Conservation (phyloP, 1,139 yeast genomes). For the Yamadazyma songkhlaensis region DNA sequence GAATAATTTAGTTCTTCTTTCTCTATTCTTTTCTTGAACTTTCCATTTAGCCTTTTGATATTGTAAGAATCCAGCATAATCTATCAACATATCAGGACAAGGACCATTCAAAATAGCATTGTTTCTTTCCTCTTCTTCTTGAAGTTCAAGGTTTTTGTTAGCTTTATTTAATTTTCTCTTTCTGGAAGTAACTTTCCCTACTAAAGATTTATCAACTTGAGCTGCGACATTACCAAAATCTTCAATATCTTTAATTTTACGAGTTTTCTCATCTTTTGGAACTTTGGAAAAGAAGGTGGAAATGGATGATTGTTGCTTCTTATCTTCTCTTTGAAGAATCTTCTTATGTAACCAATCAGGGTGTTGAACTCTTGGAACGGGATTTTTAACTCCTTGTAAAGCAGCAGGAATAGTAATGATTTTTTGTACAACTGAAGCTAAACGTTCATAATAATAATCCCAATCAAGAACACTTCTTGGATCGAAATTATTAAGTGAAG, state of each 20-base stretch:
- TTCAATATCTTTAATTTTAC: constrained; percentile 64
- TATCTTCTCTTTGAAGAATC: constrained; percentile 59
- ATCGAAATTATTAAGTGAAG: constrained; percentile 76
- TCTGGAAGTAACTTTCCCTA: constrained; percentile 52
- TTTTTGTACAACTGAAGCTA: constrained; percentile 91
- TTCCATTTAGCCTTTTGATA: constrained; percentile 89
- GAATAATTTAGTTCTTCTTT: constrained; percentile 71
- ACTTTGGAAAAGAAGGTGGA: constrained; percentile 49
- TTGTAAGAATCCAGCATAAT: constrained; percentile 71
- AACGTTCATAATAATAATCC: constrained; percentile 86
- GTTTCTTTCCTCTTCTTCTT: constrained; percentile 40
- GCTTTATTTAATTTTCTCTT: constrained; percentile 28
- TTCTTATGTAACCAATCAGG: constrained; percentile 88
- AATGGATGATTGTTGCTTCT: constrained; percentile 68
- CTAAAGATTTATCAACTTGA: constrained; percentile 27
- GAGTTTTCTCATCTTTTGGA: constrained; percentile 23
- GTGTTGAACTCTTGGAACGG: constrained; percentile 91
- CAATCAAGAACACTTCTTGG: constrained; percentile 91
- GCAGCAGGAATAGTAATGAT: constrained; percentile 98
- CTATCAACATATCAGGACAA: constrained; percentile 72
- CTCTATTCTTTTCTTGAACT: constrained; percentile 65
- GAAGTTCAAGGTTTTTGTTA: constrained; percentile 29
- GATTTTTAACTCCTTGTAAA: constrained; percentile 81
- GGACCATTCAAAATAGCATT: constrained; percentile 47
- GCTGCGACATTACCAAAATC: constrained; percentile 52